Evolutionary conservation across 805 yeast species (phyloP), one percentile per base, ranked within the genome.

Genomic region (Candida vaughaniae): DNA sequence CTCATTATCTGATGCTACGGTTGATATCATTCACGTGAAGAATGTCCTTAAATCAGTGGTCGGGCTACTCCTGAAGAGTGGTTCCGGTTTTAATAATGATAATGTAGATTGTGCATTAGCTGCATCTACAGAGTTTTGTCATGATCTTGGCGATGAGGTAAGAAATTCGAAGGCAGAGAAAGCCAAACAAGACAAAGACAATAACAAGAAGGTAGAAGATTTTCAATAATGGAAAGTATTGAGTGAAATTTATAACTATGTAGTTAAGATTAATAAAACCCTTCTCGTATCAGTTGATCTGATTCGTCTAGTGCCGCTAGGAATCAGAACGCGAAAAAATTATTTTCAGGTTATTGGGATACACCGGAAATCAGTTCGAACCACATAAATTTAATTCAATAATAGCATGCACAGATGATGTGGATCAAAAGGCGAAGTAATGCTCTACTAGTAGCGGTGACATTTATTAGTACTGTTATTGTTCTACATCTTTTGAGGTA

Each of bases 1-100:
- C 10, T 65, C 72, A 2, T 58, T 62, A 19, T 50, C 63, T 4
- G 73, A 69, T 43, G 44, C 49, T 17, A 65, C 68, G 4, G 64
- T 62, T 9, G 60, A 59, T 31, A 46, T 53, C 8, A 45, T 69
- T 6, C 62, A 64, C 35, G 47, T 68, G 7, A 54, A 49, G 31
- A 69, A 69, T 1, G 36, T 66, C 1, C 46, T 68, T 27, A 46
- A 49, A 14, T 49, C 51, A 10, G 28, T 58, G 12, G 31, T 45
- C 10, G 38, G 19, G 14, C 5, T n/a, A 4, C 10, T 16, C 6
- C 14, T 16, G 12, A 31, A 30, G 14, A 47, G 43, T 16, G 12
- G 25, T 2, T 26, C 10, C 2, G 55, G 53, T 2, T 51, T 34
- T 35, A 54, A 52, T 32, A 49, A 56, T 30, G 57, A 55, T 29